Base-by-base conservation (phyloP, 2,329 filamentous ascomycete species). In the Aspergillus viridinutans region DNA sequence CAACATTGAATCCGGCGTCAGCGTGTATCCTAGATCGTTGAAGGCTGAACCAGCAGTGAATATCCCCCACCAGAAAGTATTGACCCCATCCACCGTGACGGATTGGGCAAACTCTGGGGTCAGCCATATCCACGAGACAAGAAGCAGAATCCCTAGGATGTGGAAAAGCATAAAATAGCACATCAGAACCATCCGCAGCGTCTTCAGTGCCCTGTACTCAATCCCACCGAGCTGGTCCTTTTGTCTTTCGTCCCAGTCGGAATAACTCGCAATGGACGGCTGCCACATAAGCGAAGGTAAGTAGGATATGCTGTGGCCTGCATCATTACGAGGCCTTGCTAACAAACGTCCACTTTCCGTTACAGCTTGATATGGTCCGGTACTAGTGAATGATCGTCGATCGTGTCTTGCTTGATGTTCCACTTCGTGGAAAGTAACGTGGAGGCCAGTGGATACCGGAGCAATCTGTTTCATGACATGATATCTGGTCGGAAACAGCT, bases 151-250 rank as follows among this genome's bases (percentile, higher is more conserved):
- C 0, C 86, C 90, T 5, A 96, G 78, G 1, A 91, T 64, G 65
- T 90, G 90, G 65, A 94, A 96, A 1, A 87, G 85, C 71, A 90
- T 83, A 67, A 88, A 96, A 72, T 96, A 97, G 21, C 76, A 77
- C 1, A 88, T 79, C 17, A 97, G 78, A 43, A 96, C 85, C 40
- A 90, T 68, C 2, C 89, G 88, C 50, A 97, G 76, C 1, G 90
- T 89, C 72, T 96, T 93, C 59, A 97, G 72, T 0, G 92, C 90
- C 9, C 93, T 86, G 68, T 97, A 97, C 72, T 97, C 93, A 61
- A 97, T 96, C 8, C 93, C 93, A 5, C 93, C 93, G 1, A 97
- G 78, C 73, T 97, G 93, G 69, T 97, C 91, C 64, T 92, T 84
- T 73, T 97, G 91, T 61, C 92, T 90, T 61, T 94, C 88, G 0